Base-by-base conservation (phyloP, 2,329 filamentous ascomycete genomes). In the Septoria petroselini region DNA sequence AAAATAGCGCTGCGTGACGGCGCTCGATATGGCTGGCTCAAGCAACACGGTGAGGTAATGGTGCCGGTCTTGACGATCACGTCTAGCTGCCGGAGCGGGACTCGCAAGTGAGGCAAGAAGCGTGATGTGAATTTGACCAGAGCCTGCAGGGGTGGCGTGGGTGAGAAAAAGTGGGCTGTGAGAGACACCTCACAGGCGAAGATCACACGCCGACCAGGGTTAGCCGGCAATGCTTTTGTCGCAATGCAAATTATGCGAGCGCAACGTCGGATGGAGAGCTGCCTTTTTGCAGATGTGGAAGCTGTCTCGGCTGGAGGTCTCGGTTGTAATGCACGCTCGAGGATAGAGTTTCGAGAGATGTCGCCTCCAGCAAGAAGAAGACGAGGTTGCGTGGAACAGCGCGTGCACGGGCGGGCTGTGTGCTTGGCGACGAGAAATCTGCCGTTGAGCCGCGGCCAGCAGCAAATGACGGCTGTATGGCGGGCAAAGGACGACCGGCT, bases 1-100 rank as follows among this genome's bases (percentile, higher is more conserved):
- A 62, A 63, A 66, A 62, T 64, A 65, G 62, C 61, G 65, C 62
- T 55, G 59, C 44, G 41, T 59, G 59, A 65, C 64, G 55, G 53
- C 59, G 58, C 59, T 53, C 52, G 58, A 58, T 59, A 58, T 51
- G 58, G 60, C 55, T 60, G 57, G 60, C 50, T 55, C 57, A 64
- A 64, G 63, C 62, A 63, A 41, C 47, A 46, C 48, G 52, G 55
- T 65, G 61, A 64, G 62, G 62, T 65, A 65, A 65, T 62, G 56
- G 51, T 54, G 54, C 54, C 59, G 60, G 58, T 38, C 52, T 50
- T 44, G 59, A 53, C 54, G 59, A 65, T 62, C 62, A 55, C 51
- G 54, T 47, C 29, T 47, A 62, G 62, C 50, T 60, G 61, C 61
- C 62, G 56, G 49, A 30, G 48, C 53, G 58, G 54, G 53, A 56